Percentiles rank a stretch among this genome's conserved stretches.
These are phyloP conservation scores for Venturia effusa DNA, from an alignment of 2,329 filamentous ascomycete species.

Conservation along the genomic window DNA sequence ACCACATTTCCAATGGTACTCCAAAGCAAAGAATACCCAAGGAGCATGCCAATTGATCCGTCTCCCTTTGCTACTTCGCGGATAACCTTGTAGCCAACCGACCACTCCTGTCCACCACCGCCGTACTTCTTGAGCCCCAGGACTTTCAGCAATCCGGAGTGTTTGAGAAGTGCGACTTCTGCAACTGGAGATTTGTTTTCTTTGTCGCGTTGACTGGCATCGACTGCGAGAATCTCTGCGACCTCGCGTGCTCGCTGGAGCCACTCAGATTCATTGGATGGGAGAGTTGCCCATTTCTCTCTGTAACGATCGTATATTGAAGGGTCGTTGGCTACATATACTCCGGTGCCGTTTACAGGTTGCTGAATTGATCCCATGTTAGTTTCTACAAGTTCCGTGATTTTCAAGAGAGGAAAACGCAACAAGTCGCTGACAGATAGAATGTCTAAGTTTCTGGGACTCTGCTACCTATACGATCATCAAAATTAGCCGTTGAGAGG, in stretches of 20 bases:
- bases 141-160: slow-evolving; percentile 39
- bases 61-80: slow-evolving; percentile 54
- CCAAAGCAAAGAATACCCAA: slow-evolving; percentile 57
- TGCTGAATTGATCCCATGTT: not conserved
- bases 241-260: slow-evolving; percentile 38
- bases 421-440: not conserved
- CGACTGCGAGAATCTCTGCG: slow-evolving; percentile 36
- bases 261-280: slow-evolving; percentile 34
- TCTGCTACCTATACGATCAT: not conserved
- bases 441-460: not conserved
- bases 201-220: slow-evolving; percentile 37
- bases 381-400: not conserved
- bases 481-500: not conserved
- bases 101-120: slow-evolving; percentile 43
- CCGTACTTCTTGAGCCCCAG: slow-evolving; percentile 41
- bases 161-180: slow-evolving; percentile 42
- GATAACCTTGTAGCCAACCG: slow-evolving; percentile 47
- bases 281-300: slow-evolving; percentile 26
- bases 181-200: slow-evolving; percentile 42
- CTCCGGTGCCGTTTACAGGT: not conserved
- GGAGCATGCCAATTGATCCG: slow-evolving; percentile 54
- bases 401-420: not conserved
- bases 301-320: slow-evolving; percentile 30
- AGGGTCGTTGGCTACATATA: slow-evolving; percentile 21
- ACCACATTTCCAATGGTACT: slow-evolving; percentile 50